Evolutionary conservation across 331 rosid genomes (phyloP), one percentile per base, ranked within the genome.

Genomic region (Pyracantha coccinea): DNA sequence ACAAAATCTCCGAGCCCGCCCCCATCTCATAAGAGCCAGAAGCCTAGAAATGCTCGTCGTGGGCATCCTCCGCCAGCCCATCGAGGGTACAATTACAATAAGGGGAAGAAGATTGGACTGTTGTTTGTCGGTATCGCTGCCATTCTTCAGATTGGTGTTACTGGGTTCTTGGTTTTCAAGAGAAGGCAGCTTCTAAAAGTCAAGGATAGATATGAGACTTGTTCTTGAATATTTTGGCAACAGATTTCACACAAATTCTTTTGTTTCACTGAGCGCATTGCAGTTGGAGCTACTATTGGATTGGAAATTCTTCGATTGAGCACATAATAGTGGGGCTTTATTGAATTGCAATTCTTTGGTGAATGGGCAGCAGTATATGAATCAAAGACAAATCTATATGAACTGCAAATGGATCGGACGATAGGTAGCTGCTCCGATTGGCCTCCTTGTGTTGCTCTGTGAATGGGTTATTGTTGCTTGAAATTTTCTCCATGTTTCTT

Each of bases 101-200:
- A 76, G 2, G 95, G 99, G 77, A 84, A 94, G 88, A 92, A 76
- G 81, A 68, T 90, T 31, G 99, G 99, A 19, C 78, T 90, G 47
- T 63, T 87, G 74, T 92, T 94, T 76, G 79, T 61, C 28, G 97
- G 92, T 45, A 77, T 94, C 62, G 96, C 90, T 8, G 87, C 79
- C 33, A 72, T 85, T 57, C 79, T 94, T 81, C 99, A 94, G 86
- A 79, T 94, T 81, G 91, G 85, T 21, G 81, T 92, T 44, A 81
- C 81, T 80, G 91, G 88, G 54, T 90, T 92, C 89, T 83, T 94
- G 84, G 84, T 86, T 23, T 83, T 83, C 83, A 87, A 94, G 80
- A 87, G 97, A 78, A 77, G 87, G 69, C 97, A 94, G 63, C 91
- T 94, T 76, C 69, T 90, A 60, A 87, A 63, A 69, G 69, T 44